phyloP scores from a whole-genome alignment of 805 yeast genomes.

The Diddensiella santjacobensis region DNA sequence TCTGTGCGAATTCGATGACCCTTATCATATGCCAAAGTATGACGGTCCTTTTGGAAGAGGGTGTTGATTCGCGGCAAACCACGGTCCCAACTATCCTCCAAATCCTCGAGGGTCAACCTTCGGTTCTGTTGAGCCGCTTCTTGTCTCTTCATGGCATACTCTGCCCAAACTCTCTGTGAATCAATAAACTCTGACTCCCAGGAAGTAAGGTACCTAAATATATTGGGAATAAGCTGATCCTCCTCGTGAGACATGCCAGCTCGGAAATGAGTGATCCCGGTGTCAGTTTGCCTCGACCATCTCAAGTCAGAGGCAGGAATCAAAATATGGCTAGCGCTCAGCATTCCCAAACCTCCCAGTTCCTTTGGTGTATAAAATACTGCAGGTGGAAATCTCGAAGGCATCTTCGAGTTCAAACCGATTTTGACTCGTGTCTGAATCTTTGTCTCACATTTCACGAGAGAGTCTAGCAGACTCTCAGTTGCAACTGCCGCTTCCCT shows the following conservation, averaged over 20 bases:
- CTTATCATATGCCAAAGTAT: conserved; percentile 89
- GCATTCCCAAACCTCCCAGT: conserved; percentile 95
- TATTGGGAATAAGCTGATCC: conserved; percentile 81
- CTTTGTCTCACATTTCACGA: conserved; percentile 89
- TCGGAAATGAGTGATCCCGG: conserved; percentile 91
- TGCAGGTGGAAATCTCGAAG: conserved; percentile 97
- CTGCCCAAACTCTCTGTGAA: conserved; percentile 97
- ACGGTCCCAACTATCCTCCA: conserved; percentile 93
- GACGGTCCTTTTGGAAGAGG: conserved; percentile 89
- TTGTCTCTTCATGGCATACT: conserved; percentile 82
- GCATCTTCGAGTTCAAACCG: conserved; percentile 97
- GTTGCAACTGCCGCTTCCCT: conserved; percentile 92
- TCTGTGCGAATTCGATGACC: conserved; percentile 84
- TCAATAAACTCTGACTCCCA: conserved; percentile 97
- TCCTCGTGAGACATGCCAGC: conserved; percentile 83
- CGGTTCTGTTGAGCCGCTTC: conserved; percentile 85
- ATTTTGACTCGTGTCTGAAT: conserved; percentile 91
- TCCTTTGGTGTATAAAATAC: conserved; percentile 98
- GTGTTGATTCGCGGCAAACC: conserved; percentile 97
- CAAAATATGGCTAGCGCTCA: conserved; percentile 91
- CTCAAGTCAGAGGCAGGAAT: conserved; percentile 90
- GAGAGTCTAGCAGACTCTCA: conserved; percentile 65
- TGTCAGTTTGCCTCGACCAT: conserved; percentile 91
- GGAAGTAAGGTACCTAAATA: conserved; percentile 85
- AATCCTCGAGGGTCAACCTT: conserved; percentile 83